A percentile compares a stretch with the other conserved stretches of the same genome.
These are phyloP conservation scores for Saturnispora zaruensis DNA, from an alignment of 805 yeast genomes.

Conservation along the genomic window DNA sequence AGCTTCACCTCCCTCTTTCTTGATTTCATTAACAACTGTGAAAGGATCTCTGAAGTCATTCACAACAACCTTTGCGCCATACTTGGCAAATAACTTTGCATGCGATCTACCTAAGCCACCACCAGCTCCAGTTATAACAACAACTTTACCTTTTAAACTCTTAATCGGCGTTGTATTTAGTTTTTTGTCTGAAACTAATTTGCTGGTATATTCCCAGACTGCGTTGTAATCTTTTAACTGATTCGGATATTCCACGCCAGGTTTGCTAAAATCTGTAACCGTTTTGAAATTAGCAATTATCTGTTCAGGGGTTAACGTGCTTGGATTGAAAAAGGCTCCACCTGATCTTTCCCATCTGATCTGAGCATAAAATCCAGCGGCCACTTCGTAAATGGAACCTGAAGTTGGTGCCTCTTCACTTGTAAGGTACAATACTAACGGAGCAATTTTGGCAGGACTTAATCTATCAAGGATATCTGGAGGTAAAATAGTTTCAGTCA, in stretches of 20 bases:
- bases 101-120: conserved; percentile 90
- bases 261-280: conserved; percentile 53
- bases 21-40: conserved; percentile 66
- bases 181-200: conserved; percentile 49
- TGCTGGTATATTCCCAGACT: conserved; percentile 44
- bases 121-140: conserved; percentile 91
- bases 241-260: conserved; percentile 56
- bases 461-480: conserved; percentile 72
- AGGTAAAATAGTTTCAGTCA: conserved; percentile 89
- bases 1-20: conserved; percentile 59
- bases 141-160: conserved; percentile 74
- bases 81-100: conserved; percentile 74
- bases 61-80: conserved; percentile 92
- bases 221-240: conserved; percentile 63
- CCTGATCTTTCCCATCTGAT: conserved; percentile 91
- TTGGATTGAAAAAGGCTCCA: conserved; percentile 77
- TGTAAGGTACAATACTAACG: conserved; percentile 72
- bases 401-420: conserved; percentile 56
- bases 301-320: conserved; percentile 75
- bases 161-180: conserved; percentile 37
- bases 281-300: conserved; percentile 59
- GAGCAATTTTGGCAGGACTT: conserved; percentile 86
- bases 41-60: conserved; percentile 79
- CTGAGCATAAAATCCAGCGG: conserved; percentile 89
- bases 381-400: conserved; percentile 81